Percentiles rank a stretch among this genome's conserved stretches.
phyloP scores from a whole-genome alignment of 306 rosid species.

The Glycine soja region DNA sequence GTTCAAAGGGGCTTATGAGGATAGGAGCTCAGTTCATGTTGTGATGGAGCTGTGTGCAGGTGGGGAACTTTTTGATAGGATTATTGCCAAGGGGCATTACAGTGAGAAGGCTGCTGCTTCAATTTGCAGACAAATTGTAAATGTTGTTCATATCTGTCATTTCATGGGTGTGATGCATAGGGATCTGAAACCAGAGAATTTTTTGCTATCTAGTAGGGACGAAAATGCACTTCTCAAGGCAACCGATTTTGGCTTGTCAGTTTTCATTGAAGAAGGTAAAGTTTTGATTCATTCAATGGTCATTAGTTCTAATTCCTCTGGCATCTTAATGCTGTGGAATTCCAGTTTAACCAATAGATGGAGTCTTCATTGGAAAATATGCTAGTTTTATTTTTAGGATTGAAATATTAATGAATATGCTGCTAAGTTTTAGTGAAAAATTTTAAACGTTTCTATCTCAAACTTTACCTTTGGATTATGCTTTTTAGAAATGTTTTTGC shows the following conservation, averaged over 20 bases:
- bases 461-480: background rate
- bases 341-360: background rate
- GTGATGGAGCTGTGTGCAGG: conserved; percentile 96
- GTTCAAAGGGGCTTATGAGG: conserved; percentile 92
- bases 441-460: background rate
- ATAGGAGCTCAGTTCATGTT: conserved; percentile 76
- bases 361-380: conserved; percentile 1
- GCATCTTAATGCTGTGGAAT: conserved; percentile 4
- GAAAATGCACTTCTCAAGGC: conserved; percentile 83
- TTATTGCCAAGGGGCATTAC: conserved; percentile 87
- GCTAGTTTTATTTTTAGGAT: background rate
- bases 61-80: conserved; percentile 88
- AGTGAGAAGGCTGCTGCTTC: conserved; percentile 91
- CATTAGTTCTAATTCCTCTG: background rate
- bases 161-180: conserved; percentile 98
- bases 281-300: conserved; percentile 21
- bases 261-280: conserved; percentile 91
- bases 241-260: conserved; percentile 91
- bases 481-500: conserved; percentile 11
- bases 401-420: conserved; percentile 18
- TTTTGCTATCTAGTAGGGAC: conserved; percentile 80
- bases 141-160: conserved; percentile 84
- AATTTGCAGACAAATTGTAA: conserved; percentile 84
- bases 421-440: background rate
- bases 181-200: conserved; percentile 95